Base-by-base conservation (phyloP, 305 asterid species). In the Fraxinus baroniana region DNA sequence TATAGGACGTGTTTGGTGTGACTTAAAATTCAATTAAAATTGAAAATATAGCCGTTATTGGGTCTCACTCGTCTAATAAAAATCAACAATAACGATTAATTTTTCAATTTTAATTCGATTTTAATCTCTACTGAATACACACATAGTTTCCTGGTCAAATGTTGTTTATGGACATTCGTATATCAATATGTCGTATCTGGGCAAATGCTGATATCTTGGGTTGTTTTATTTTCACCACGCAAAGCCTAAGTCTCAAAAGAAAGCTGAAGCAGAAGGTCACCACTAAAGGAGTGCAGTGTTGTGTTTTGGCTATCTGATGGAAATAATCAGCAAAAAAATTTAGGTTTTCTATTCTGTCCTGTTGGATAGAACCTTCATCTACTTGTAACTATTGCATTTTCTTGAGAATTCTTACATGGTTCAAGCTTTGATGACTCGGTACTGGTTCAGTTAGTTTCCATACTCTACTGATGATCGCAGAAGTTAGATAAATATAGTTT, bases 191-290 rank as follows among this genome's bases (percentile, higher is more conserved):
- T 44, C 52, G 18, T 28, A 0, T 24, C 71, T n/a, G 35, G 32
- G 17, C 60, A 22, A 79, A 41, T 18, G 28, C 35, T 76, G 35
- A 22, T 71, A 75, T 22, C 52, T 78, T 26, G 20, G 76, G 33
- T 3, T 15, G 20, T 44, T 5, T 82, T 79, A 41, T 83, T 68
- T 88, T 20, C 64, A 78, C 62, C 94, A 94, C 95, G 90, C 89
- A 2, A 88, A 89, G 83, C 92, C 92, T 73, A 94, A 93, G 87
- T 92, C 95, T 80, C 95, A 88, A 20, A 84, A 88, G 93, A 91
- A 93, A 84, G 90, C 91, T 73, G 94, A 89, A 84, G 97, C 92
- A 62, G 85, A 90, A 80, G 91, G 83, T 71, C 95, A 89, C 72
- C 98, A 94, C 80, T 93, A 86, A 89, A 55, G 36, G n/a, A 26